Evolutionary conservation across 331 rosid species (phyloP), one percentile per base, ranked within the genome.

Genomic region (Malus hybrid): DNA sequence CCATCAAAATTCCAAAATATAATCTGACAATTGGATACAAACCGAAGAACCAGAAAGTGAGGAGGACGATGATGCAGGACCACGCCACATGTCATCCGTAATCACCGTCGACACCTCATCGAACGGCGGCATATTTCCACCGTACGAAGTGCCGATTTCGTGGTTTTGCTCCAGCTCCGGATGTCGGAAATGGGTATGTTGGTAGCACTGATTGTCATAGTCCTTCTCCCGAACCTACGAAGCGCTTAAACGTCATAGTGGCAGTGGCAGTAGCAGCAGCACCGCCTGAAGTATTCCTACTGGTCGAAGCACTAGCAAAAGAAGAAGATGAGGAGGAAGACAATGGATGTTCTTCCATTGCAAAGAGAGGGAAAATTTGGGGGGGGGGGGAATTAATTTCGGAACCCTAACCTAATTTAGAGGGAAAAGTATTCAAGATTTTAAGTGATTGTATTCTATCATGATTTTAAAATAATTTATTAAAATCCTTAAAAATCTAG

Each of bases 31-130:
- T 33, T 14, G 9, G 48, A 62, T 27, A 80, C 83, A 13, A 36
- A 92, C 97, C 89, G 71, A 92, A 90, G 72, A 87, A 83, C 96
- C 97, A 92, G 73, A 92, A 88, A 80, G 88, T 81, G 82, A 92
- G 85, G 62, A 87, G 63, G 42, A 92, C 85, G 34, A 77, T 55
- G 72, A 88, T 69, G 71, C 92, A 85, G 46, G 96, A 90, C 82
- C 89, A 87, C 19, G 83, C 71, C 24, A 24, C 24, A 1, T 24
- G 67, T 92, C 97, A n/a, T 83, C 92, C 59, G 87, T 69, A 28
- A 67, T 31, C 7, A 69, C 16, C 28, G 84, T 9, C 5, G 85
- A 19, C 1, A 65, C 73, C 24, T 55, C 77, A 19, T 22, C 75
- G 54, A 62, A 31, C 6, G 70, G 79, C 73, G 80, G 65, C 1